Evolutionary conservation across 163 green algal genomes (phyloP), one percentile per base, ranked within the genome.

Genomic region (Scenedesmus sp.): DNA sequence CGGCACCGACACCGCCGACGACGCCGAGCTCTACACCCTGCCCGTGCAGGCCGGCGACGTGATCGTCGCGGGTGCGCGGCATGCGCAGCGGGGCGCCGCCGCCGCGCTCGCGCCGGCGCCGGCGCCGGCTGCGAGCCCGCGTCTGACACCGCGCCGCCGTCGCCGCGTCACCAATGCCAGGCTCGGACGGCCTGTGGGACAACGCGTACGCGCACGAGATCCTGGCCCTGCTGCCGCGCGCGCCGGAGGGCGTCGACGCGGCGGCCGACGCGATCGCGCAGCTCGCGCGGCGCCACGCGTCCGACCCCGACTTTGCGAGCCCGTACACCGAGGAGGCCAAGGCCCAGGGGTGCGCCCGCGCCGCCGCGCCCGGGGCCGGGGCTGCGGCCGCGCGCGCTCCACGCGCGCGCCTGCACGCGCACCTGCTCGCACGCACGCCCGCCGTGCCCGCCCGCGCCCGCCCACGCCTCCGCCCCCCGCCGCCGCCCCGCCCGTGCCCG

Each of bases 241-340:
- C 13, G 3, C 2, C 78, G 1, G 63, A 75, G 7, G 75, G 42
- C 18, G 39, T 90, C 1, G 63, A 76, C 18, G 28, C 58, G 2
- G 72, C 86, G 3, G 88, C 88, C 4, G 77, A 89, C 9, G 62
- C 51, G 11, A 82, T 92, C 2, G 85, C 83, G 2, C 29, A 45
- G 0, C 54, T 85, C 5, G 87, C 87, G 2, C 66, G 84, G 9
- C 20, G 70, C n/a, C 85, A 90, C 34, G 85, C 87, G 29, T 44
- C 77, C 36, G 87, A 91, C 57, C 22, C 44, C 0, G 67, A 88
- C 6, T 96, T 88, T 28, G 79, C 89, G 10, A 93, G 86, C 10
- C 93, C 93, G 0, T 97, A 97, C 83, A 90, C 78, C 0, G 36
- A 72, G 11, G 92, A 94, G 70, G 93, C 92, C 3, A 60, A 90